These are phyloP conservation scores for Dioscorea alata DNA, from an alignment of 106 monocot genomes.

Conservation along the genomic window DNA sequence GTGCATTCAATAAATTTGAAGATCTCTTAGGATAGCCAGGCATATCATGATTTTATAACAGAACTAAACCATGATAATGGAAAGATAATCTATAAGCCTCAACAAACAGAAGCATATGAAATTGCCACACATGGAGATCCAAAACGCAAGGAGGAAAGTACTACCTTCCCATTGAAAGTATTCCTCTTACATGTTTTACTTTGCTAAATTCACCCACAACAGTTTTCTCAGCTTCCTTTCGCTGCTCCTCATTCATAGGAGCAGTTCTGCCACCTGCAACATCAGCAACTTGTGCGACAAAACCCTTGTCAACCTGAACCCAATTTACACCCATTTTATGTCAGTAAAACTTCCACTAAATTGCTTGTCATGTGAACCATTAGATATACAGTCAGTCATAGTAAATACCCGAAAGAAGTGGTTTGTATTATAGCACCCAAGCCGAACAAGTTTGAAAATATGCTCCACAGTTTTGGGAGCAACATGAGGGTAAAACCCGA, in stretches of 20 bases:
- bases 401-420: constrained; percentile 91
- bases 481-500: constrained; percentile 79
- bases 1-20: too few species aligned
- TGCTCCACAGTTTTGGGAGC: constrained; percentile 97
- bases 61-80: too few species aligned
- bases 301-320: constrained; percentile 83
- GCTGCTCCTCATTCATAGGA: constrained; percentile 86
- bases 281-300: constrained; percentile 98
- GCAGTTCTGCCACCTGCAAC: constrained; percentile 76
- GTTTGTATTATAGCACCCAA: constrained; percentile 94
- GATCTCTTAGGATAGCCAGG: too few species aligned
- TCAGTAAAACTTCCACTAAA: too few species aligned
- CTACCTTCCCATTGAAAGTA: constrained; percentile 99
- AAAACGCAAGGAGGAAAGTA: background rate
- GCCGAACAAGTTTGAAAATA: constrained; percentile 87
- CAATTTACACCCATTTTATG: background rate
- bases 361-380: too few species aligned
- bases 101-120: too few species aligned
- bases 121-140: too few species aligned
- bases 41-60: too few species aligned
- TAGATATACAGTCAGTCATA: background rate
- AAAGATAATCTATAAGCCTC: too few species aligned
- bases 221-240: constrained; percentile 78
- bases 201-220: constrained; percentile 92
- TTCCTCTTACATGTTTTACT: constrained; percentile 92